Evolutionary conservation across 2,329 filamentous ascomycete genomes (phyloP).

Genomic region (Trichoderma sp.): DNA sequence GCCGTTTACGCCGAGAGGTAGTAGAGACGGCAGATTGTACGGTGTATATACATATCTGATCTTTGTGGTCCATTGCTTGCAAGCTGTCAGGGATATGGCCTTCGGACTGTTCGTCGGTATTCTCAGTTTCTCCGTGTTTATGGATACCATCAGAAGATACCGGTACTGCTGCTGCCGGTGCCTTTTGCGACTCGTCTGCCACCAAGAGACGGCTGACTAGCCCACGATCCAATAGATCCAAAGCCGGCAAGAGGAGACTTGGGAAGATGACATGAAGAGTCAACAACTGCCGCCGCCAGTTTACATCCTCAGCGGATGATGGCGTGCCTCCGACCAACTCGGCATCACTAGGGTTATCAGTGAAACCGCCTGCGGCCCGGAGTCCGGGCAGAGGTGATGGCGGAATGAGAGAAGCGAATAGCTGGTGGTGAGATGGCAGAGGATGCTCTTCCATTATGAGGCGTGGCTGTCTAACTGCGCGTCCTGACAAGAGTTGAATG

Average conservation of each 20-base stretch:
- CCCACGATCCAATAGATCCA: constrained; percentile 81
- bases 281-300: constrained; percentile 60
- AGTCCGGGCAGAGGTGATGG: constrained; percentile 31
- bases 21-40: constrained; percentile 58
- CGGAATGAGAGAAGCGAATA: constrained; percentile 51
- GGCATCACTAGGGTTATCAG: not conserved
- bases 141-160: not conserved
- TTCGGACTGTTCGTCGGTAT: not conserved
- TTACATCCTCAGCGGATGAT: not conserved
- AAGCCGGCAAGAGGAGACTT: constrained; percentile 72
- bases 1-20: constrained; percentile 27
- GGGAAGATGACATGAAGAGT: constrained; percentile 86
- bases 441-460: constrained; percentile 20
- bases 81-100: no score
- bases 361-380: no score
- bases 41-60: constrained; percentile 49
- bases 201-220: constrained; percentile 59
- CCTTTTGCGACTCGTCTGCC: not conserved
- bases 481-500: not conserved
- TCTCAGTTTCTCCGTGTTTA: not conserved
- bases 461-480: not conserved
- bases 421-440: constrained; percentile 38
- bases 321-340: not conserved
- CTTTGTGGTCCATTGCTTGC: not conserved
- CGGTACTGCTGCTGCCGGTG: not conserved